Percentiles rank a stretch among this genome's conserved stretches.
phyloP scores from a whole-genome alignment of 1,284 basidiomycete genomes.

The Fistulina hepatica region DNA sequence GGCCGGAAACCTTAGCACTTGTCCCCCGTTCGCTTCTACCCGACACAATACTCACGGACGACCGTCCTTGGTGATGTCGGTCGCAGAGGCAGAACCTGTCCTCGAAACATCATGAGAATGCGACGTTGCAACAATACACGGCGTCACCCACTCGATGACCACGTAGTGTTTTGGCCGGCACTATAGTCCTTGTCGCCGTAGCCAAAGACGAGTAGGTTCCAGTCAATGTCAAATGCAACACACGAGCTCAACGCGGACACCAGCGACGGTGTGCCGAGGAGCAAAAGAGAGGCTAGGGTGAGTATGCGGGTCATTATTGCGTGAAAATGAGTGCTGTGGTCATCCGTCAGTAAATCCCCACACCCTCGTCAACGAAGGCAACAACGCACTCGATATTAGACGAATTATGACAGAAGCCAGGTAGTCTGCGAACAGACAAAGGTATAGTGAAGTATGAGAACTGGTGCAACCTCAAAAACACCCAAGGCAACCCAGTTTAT shows the following conservation, averaged over 20 bases:
- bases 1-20: conserved; percentile 5
- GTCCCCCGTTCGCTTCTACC: neutral
- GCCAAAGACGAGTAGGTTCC: conserved; percentile 66
- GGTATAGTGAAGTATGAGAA: too few species aligned
- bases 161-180: conserved; percentile 52
- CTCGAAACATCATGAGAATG: conserved; percentile 7
- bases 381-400: too few species aligned
- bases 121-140: neutral
- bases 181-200: conserved; percentile 66
- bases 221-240: conserved; percentile 55
- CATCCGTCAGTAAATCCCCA: too few species aligned
- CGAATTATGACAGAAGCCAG: too few species aligned
- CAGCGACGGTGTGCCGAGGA: conserved; percentile 19
- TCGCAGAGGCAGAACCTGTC: conserved; percentile 40
- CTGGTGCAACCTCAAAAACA: too few species aligned
- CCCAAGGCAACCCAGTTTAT: too few species aligned
- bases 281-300: conserved; percentile 33
- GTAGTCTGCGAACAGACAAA: too few species aligned
- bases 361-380: too few species aligned
- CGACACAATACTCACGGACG: conserved; percentile 47
- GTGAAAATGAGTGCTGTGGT: too few species aligned
- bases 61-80: conserved; percentile 54
- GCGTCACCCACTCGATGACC: conserved; percentile 42
- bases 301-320: too few species aligned
- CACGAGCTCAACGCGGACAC: conserved; percentile 37